A percentile compares a stretch with the other conserved stretches of the same genome.
These are phyloP conservation scores for Tricholoma hemisulphureum DNA, from an alignment of 768 basidiomycete species.

Conservation along the genomic window DNA sequence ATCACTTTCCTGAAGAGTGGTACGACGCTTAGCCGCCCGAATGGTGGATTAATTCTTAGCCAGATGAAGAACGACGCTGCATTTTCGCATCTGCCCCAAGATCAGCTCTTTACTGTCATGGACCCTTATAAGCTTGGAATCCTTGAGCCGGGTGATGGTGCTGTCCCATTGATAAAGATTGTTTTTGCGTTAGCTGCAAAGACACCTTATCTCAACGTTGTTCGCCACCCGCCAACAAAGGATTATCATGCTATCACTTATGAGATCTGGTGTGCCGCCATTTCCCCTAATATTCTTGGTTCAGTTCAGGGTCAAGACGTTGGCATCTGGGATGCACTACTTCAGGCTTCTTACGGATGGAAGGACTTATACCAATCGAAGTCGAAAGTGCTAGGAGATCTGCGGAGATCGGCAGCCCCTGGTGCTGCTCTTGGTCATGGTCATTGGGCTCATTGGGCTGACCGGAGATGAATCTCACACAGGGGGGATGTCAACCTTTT, in stretches of 20 bases:
- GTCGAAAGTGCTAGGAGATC: too few relatives aligned
- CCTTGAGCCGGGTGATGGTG: neutral
- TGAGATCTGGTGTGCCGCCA: too few relatives aligned
- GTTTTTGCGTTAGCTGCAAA: constrained; percentile 22
- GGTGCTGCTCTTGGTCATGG: too few relatives aligned
- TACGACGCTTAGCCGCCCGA: constrained; percentile 6
- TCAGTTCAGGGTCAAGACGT: too few relatives aligned
- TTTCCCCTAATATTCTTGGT: too few relatives aligned
- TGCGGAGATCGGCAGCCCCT: too few relatives aligned
- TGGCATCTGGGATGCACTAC: too few relatives aligned
- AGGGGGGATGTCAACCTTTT: too few relatives aligned
- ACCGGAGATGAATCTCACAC: too few relatives aligned
- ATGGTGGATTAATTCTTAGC: neutral
- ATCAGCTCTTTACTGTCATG: neutral
- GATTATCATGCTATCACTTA: constrained; percentile 1
- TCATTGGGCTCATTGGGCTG: too few relatives aligned
- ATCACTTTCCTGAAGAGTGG: constrained; percentile 20
- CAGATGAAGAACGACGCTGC: neutral
- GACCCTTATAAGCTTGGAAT: neutral
- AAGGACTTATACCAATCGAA: too few relatives aligned
- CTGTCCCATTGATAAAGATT: constrained; percentile 20
- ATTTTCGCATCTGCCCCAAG: neutral
- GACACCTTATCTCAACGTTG: constrained; percentile 7
- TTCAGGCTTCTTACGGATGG: too few relatives aligned
- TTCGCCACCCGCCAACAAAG: constrained; percentile 2